These are phyloP conservation scores for Sisymbrium irio DNA, from an alignment of 345 rosid species.

Conservation along the genomic window DNA sequence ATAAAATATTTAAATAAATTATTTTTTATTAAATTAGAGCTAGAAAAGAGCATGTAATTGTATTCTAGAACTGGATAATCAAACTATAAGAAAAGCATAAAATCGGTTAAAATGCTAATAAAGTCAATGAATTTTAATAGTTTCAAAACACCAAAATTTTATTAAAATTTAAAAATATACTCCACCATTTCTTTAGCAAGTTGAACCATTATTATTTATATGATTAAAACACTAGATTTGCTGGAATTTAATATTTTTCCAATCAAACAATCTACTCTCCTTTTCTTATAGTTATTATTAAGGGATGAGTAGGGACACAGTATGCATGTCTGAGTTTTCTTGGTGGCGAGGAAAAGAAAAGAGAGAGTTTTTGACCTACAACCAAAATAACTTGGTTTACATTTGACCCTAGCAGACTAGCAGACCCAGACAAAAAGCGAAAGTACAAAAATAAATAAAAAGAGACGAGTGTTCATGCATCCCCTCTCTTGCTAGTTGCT, in stretches of 20 bases:
- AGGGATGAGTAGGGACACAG: background rate
- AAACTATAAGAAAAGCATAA: too few species aligned
- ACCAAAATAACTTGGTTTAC: background rate
- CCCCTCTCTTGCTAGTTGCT: constrained; percentile 16
- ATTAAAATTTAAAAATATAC: background rate
- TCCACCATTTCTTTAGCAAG: constrained; percentile 4
- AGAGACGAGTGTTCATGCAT: constrained; percentile 32
- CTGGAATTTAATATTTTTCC: background rate
- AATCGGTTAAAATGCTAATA: background rate
- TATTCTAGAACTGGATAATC: too few species aligned
- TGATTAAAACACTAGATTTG: constrained; percentile 15
- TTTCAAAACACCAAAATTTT: background rate
- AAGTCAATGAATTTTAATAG: background rate
- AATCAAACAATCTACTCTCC: constrained; percentile 1
- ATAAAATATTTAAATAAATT: too few species aligned
- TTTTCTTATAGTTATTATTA: background rate
- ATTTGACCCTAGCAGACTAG: constrained; percentile 29
- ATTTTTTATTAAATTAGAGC: too few species aligned
- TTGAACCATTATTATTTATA: constrained; percentile 13
- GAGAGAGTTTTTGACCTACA: background rate
- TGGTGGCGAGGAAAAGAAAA: constrained; percentile 6
- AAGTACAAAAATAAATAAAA: constrained; percentile 4
- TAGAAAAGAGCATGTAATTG: too few species aligned
- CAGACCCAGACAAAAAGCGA: constrained; percentile 11
- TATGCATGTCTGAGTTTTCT: constrained; percentile 21